phyloP scores from a whole-genome alignment of 208 protist genomes.

The Lotmaria passim region DNA sequence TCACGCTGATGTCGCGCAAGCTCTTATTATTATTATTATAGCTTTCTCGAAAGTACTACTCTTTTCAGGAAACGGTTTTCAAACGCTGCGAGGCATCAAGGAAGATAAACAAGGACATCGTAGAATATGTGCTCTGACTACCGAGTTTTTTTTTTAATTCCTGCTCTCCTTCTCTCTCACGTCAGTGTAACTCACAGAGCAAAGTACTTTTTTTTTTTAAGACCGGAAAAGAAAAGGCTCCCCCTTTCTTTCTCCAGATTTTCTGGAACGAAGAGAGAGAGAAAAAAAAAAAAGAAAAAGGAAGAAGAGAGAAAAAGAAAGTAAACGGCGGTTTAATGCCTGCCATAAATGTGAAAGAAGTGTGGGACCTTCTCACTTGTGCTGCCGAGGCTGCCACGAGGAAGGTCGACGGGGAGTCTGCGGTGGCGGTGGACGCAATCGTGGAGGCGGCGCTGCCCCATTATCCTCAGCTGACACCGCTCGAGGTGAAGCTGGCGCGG shows the following conservation, averaged over 20 bases:
- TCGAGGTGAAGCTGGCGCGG: slow-evolving; percentile 49
- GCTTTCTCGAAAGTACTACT: too few relatives aligned
- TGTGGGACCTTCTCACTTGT: slow-evolving; percentile 61
- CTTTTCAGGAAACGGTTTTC: too few relatives aligned
- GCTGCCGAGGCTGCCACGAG: slow-evolving; percentile 40
- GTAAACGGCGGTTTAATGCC: neutral
- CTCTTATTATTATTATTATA: too few relatives aligned
- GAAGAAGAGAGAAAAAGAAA: neutral
- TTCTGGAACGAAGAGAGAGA: neutral
- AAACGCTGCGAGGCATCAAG: too few relatives aligned
- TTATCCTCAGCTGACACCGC: slow-evolving; percentile 21
- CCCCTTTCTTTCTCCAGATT: neutral
- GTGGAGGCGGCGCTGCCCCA: slow-evolving; percentile 41
- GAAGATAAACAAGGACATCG: neutral
- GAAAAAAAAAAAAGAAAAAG: neutral
- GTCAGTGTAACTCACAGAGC: too few relatives aligned
- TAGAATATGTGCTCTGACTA: neutral
- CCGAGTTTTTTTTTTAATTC: too few relatives aligned
- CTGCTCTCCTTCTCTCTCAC: too few relatives aligned
- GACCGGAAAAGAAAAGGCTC: too few relatives aligned
- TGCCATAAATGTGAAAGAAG: slow-evolving; percentile 52
- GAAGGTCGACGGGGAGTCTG: slow-evolving; percentile 9
- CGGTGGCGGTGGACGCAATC: slow-evolving; percentile 47
- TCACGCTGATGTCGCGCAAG: too few relatives aligned
- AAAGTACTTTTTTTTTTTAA: neutral